Conservation (phyloP, 495 filamentous ascomycete genomes). For the Penicillium waksmanii region DNA sequence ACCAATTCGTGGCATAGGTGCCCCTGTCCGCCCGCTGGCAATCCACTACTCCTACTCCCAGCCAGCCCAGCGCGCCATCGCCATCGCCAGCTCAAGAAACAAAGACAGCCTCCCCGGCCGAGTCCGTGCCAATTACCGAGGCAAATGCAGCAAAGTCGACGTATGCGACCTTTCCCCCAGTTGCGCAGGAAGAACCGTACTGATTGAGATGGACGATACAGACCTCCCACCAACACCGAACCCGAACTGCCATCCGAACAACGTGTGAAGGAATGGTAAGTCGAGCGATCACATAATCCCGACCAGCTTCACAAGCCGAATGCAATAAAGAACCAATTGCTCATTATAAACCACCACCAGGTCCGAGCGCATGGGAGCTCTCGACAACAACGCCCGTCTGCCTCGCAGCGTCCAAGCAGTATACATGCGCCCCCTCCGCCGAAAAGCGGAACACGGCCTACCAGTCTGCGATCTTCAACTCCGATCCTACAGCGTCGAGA, state of each 20-base stretch:
- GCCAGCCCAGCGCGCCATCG: slow-evolving; percentile 23
- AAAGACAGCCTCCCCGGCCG: slow-evolving; percentile 18
- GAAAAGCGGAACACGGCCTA: slow-evolving; percentile 70
- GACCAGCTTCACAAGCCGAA: not conserved
- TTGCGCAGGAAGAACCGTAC: slow-evolving; percentile 7
- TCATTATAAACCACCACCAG: slow-evolving; percentile 22
- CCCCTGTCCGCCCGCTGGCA: slow-evolving; percentile 30
- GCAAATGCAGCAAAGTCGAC: not conserved
- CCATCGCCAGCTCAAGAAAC: slow-evolving; percentile 20
- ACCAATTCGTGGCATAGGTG: slow-evolving; percentile 19
- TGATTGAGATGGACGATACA: slow-evolving; percentile 9
- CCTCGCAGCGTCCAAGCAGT: slow-evolving; percentile 81
- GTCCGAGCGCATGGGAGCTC: slow-evolving; percentile 41
- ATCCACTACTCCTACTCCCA: slow-evolving; percentile 22
- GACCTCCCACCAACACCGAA: slow-evolving; percentile 5
- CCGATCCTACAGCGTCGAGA: slow-evolving; percentile 86
- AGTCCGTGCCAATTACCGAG: slow-evolving; percentile 9
- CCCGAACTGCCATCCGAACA: slow-evolving; percentile 21
- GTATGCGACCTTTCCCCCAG: not conserved
- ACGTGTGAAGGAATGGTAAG: slow-evolving; percentile 38
- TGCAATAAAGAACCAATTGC: not conserved
- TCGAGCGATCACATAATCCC: slow-evolving; percentile 1
- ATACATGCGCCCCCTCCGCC: slow-evolving; percentile 83
- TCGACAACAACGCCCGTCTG: slow-evolving; percentile 53
- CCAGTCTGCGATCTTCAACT: slow-evolving; percentile 90